phyloP scores from a whole-genome alignment of 2,329 filamentous ascomycete species.

The Mycosphaerella arachidis region DNA sequence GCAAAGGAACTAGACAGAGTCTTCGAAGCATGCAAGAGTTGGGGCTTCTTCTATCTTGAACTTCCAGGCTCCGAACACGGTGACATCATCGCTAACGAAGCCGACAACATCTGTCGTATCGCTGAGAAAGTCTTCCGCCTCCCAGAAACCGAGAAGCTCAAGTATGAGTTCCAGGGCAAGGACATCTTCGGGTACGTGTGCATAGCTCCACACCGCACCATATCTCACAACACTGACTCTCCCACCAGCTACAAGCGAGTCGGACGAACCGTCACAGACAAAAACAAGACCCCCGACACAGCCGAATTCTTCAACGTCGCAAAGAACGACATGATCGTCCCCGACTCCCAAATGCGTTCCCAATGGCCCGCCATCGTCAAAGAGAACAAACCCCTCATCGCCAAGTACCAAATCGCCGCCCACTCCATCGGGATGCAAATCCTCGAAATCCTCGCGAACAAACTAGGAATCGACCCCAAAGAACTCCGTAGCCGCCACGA shows the following conservation, averaged over 20 bases:
- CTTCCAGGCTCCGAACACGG: conserved; percentile 33
- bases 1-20: conserved; percentile 35
- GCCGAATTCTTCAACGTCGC: conserved; percentile 55
- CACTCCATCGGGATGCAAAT: conserved; percentile 46
- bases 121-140: conserved; percentile 47
- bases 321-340: conserved; percentile 51
- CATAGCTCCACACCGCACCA: background rate
- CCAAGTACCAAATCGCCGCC: conserved; percentile 43
- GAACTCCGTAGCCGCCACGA: conserved; percentile 45
- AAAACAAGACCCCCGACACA: conserved; percentile 47
- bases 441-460: conserved; percentile 43
- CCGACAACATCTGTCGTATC: conserved; percentile 31
- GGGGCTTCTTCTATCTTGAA: conserved; percentile 57
- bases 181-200: conserved; percentile 31
- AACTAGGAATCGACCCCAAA: conserved; percentile 40
- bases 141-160: conserved; percentile 43
- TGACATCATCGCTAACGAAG: conserved; percentile 25
- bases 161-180: conserved; percentile 46
- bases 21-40: conserved; percentile 41
- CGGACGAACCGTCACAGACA: conserved; percentile 47
- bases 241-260: conserved; percentile 34
- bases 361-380: conserved; percentile 27
- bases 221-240: background rate
- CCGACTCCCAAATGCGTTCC: conserved; percentile 30
- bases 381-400: conserved; percentile 31